Evolutionary conservation across 306 rosid genomes (phyloP).

Genomic region (Glycine soja): DNA sequence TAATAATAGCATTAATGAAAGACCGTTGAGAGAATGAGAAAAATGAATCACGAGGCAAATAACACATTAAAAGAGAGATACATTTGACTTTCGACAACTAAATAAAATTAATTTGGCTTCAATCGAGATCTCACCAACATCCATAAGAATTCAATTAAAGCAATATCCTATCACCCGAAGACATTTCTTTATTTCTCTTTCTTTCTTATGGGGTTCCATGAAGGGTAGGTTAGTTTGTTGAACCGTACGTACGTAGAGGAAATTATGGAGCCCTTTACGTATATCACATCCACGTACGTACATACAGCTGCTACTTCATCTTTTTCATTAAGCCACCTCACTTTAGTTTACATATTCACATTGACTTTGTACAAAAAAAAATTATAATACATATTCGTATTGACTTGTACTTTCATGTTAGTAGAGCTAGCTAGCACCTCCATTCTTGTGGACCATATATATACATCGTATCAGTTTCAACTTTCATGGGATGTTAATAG

Average conservation of each 20-base stretch:
- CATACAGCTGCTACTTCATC: not conserved
- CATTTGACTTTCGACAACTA: not conserved
- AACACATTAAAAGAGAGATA: too few species aligned
- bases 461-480: too few species aligned
- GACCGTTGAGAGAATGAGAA: constrained; percentile 43
- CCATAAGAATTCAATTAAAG: not conserved
- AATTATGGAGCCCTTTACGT: not conserved
- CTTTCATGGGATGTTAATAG: not conserved
- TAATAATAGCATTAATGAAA: constrained; percentile 32
- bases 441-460: not conserved
- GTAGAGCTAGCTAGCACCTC: not conserved
- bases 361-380: too few species aligned
- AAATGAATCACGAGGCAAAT: not conserved
- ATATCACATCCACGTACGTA: not conserved
- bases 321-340: too few species aligned
- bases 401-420: not conserved
- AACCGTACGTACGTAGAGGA: constrained; percentile 29
- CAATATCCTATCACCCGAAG: not conserved
- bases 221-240: constrained; percentile 57
- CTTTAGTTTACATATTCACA: not conserved
- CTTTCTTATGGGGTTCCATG: constrained; percentile 17
- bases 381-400: not conserved
- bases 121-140: not conserved
- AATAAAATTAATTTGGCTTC: not conserved
- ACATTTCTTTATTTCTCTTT: not conserved